These are phyloP conservation scores for Carex scoparia DNA, from an alignment of 176 grass and related monocot genomes.

Conservation along the genomic window DNA sequence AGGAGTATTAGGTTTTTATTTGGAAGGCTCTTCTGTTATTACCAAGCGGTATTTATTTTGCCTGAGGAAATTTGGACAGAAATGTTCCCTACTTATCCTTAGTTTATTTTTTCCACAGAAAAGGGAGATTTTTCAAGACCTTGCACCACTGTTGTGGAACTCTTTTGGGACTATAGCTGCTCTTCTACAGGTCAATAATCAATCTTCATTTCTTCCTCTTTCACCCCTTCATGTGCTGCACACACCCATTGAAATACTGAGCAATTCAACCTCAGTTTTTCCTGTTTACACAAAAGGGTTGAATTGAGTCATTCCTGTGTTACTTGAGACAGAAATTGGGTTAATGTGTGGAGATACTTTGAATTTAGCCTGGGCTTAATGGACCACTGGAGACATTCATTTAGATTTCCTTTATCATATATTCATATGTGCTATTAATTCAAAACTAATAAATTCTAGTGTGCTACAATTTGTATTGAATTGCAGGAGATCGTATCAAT, in stretches of 20 bases:
- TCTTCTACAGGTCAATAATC: constrained; percentile 49
- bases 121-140: constrained; percentile 61
- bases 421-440: neutral
- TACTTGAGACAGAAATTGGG: neutral
- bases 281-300: neutral
- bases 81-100: neutral
- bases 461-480: constrained; percentile 8
- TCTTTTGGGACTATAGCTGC: constrained; percentile 59
- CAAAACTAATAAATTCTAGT: neutral
- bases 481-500: constrained; percentile 70
- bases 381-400: neutral
- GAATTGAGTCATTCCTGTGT: neutral
- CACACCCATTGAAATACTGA: neutral
- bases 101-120: constrained; percentile 26
- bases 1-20: neutral
- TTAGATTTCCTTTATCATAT: neutral
- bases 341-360: neutral
- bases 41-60: neutral
- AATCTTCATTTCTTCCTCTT: constrained; percentile 12
- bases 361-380: neutral
- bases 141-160: constrained; percentile 60
- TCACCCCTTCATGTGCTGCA: neutral
- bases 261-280: neutral
- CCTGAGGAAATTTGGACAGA: neutral
- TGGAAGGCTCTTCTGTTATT: constrained; percentile 9